Evolutionary conservation across 371 early-diverging fungal genomes (phyloP).

Genomic region (Apophysomyces sp.): DNA sequence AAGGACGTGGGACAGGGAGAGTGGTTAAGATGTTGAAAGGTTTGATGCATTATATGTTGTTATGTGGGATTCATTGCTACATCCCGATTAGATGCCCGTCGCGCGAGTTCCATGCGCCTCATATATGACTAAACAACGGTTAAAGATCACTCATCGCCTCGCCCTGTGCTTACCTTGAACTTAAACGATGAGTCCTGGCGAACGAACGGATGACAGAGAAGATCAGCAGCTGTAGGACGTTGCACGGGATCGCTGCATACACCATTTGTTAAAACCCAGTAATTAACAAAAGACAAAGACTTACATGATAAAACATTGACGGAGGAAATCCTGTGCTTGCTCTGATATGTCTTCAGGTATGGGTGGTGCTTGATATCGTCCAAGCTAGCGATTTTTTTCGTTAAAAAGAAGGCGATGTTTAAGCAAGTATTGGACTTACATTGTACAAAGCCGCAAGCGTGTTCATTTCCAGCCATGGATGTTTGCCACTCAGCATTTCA

Average conservation of each 20-base stretch:
- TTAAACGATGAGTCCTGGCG: conserved; percentile 54
- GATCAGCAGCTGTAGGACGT: conserved; percentile 67
- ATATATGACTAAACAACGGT: conserved; percentile 22
- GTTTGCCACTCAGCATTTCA: conserved; percentile 93
- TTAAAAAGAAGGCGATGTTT: neutral
- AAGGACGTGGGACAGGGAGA: neutral
- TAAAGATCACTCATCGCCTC: neutral
- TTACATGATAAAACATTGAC: conserved; percentile 72
- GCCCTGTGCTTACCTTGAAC: conserved; percentile 44
- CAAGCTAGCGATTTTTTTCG: conserved; percentile 53
- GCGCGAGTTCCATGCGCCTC: conserved; percentile 23
- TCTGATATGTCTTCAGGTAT: conserved; percentile 71
- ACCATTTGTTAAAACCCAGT: neutral
- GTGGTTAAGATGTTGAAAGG: neutral
- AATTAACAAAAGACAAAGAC: conserved; percentile 8
- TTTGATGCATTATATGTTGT: neutral
- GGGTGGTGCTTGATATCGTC: conserved; percentile 78
- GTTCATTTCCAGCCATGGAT: conserved; percentile 88
- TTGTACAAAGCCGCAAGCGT: conserved; percentile 88
- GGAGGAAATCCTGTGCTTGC: conserved; percentile 75
- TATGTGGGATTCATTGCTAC: neutral
- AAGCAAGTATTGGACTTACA: conserved; percentile 27
- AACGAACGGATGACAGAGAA: conserved; percentile 58
- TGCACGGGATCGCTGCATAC: conserved; percentile 53
- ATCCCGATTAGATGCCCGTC: conserved; percentile 20